These are phyloP conservation scores for Dicorynia guianensis DNA, from an alignment of 306 rosid species.

Conservation along the genomic window DNA sequence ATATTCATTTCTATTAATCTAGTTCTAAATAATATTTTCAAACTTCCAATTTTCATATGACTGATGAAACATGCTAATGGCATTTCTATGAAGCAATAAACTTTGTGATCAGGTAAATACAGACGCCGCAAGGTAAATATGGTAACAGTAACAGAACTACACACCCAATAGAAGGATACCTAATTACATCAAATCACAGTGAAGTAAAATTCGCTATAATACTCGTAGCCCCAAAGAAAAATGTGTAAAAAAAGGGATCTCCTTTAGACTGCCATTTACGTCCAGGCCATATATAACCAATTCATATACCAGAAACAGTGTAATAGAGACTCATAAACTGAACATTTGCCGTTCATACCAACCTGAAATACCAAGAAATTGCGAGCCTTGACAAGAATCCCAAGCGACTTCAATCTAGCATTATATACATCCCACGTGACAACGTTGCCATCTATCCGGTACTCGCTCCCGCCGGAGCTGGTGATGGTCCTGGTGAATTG, in stretches of 20 bases:
- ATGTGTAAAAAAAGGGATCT: background rate
- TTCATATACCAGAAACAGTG: background rate
- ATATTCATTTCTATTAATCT: background rate
- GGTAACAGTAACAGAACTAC: too few species aligned
- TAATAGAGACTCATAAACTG: constrained; percentile 1
- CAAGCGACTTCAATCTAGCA: constrained; percentile 74
- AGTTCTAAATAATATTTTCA: background rate
- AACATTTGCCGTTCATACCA: background rate
- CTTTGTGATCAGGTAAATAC: background rate
- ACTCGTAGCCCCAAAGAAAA: background rate
- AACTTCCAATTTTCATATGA: background rate
- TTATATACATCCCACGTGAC: constrained; percentile 85
- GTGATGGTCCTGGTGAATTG: constrained; percentile 83
- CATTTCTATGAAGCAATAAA: background rate
- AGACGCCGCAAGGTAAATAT: background rate
- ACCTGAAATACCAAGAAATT: constrained; percentile 99
- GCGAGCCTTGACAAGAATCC: constrained; percentile 97
- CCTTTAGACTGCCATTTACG: background rate
- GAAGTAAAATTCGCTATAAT: background rate
- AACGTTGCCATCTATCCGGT: constrained; percentile 70
- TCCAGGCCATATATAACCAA: background rate
- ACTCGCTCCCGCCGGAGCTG: constrained; percentile 84
- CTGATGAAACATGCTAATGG: background rate
- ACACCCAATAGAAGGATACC: too few species aligned
- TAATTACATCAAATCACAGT: too few species aligned